phyloP scores from a whole-genome alignment of 257 asterid genomes.

The Eustoma russellianum region DNA sequence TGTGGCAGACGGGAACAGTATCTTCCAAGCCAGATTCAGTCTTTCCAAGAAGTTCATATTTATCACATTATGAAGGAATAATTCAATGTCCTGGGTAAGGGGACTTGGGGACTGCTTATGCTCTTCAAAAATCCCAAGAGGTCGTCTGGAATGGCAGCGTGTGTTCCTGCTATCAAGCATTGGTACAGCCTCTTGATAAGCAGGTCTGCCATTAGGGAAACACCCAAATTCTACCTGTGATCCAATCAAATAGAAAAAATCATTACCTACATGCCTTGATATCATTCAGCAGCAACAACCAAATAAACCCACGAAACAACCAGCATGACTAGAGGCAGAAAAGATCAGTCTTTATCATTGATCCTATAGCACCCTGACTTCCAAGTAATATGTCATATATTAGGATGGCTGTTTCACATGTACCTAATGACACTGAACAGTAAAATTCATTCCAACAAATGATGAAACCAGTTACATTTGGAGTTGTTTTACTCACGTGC shows the following conservation, averaged over 20 bases:
- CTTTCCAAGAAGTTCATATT: constrained; percentile 79
- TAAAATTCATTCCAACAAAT: too few species aligned
- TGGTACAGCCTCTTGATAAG: constrained; percentile 21
- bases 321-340: too few species aligned
- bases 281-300: background rate
- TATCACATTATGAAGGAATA: constrained; percentile 57
- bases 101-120: constrained; percentile 40
- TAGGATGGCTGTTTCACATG: too few species aligned
- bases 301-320: background rate
- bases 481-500: too few species aligned
- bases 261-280: background rate
- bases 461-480: too few species aligned
- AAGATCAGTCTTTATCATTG: too few species aligned
- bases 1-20: constrained; percentile 67
- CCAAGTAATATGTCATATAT: too few species aligned
- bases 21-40: constrained; percentile 89
- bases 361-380: too few species aligned
- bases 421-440: too few species aligned
- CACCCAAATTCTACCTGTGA: constrained; percentile 56
- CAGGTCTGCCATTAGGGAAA: constrained; percentile 40
- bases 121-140: constrained; percentile 45
- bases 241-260: constrained; percentile 1
- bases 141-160: constrained; percentile 55
- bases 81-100: constrained; percentile 61
- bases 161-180: constrained; percentile 24